A percentile compares a stretch with the other conserved stretches of the same genome.
phyloP scores from a whole-genome alignment of 352 stramenopile species.

The Phytophthora chlamydospora region DNA sequence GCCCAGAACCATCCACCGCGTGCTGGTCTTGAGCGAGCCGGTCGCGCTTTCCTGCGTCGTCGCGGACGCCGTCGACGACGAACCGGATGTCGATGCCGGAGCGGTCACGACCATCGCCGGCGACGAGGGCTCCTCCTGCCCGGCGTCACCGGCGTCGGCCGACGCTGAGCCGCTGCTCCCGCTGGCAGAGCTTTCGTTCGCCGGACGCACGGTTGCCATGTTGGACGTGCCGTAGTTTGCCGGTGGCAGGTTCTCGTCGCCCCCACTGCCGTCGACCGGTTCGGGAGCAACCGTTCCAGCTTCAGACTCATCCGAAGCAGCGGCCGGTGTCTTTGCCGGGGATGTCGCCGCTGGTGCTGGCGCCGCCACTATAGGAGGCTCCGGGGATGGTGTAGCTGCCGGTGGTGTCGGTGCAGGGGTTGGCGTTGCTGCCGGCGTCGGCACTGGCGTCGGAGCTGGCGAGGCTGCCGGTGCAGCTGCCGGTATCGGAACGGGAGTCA shows the following conservation, averaged over 20 bases:
- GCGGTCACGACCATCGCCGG: conserved; percentile 3
- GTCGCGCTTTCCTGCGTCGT: conserved; percentile 26
- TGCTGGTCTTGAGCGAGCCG: conserved; percentile 8
- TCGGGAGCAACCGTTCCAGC: conserved; percentile 14
- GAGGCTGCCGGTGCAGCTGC: background rate
- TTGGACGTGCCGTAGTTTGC: conserved; percentile 13
- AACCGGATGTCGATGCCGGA: conserved; percentile 18
- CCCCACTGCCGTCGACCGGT: conserved; percentile 7
- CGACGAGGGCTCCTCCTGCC: conserved; percentile 19
- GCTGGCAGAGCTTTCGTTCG: conserved; percentile 17
- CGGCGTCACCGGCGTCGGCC: conserved; percentile 10
- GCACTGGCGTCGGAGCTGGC: conserved; percentile 2
- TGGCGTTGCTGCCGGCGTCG: background rate
- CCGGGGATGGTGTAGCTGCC: background rate
- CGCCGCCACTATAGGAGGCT: background rate
- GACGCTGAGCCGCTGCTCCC: conserved; percentile 11
- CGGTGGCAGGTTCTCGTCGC: conserved; percentile 4
- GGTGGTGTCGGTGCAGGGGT: background rate
- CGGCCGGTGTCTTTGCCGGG: background rate
- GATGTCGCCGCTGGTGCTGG: conserved; percentile 7
- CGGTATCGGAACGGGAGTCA: conserved; percentile 1
- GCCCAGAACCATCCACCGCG: conserved; percentile 19
- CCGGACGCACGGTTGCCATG: conserved; percentile 17
- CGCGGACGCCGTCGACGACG: conserved; percentile 10
- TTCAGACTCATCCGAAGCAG: conserved; percentile 3